Percentiles rank a stretch among this genome's conserved stretches.
These are phyloP conservation scores for Apiotrichum siamense DNA, from an alignment of 1,284 basidiomycete genomes.

Conservation along the genomic window DNA sequence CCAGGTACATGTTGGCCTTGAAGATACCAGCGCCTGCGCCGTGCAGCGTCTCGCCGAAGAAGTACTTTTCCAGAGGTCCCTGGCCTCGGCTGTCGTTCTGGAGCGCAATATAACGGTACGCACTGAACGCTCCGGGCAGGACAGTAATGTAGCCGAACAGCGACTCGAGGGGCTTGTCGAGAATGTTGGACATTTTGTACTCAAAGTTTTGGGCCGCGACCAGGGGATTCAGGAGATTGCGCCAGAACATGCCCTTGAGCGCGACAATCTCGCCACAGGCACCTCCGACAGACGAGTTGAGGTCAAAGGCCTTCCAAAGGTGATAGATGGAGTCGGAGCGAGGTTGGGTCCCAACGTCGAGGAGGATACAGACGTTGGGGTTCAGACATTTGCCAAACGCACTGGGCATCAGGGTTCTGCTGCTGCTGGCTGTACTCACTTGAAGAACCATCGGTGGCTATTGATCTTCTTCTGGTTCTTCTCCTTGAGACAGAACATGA, in stretches of 20 bases:
- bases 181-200: conserved; percentile 93
- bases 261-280: conserved; percentile 96
- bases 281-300: conserved; percentile 90
- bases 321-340: conserved; percentile 86
- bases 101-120: conserved; percentile 87
- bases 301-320: conserved; percentile 94
- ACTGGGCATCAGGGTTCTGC: conserved; percentile 49
- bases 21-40: conserved; percentile 85
- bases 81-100: conserved; percentile 61
- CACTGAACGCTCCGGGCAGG: conserved; percentile 86
- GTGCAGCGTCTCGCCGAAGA: conserved; percentile 89
- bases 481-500: conserved; percentile 93
- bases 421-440: conserved; percentile 13
- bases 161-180: conserved; percentile 74
- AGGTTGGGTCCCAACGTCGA: conserved; percentile 92
- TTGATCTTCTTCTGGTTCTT: conserved; percentile 76
- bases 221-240: conserved; percentile 73
- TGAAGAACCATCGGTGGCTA: conserved; percentile 83
- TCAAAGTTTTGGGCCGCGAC: conserved; percentile 56
- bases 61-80: conserved; percentile 89
- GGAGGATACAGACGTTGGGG: conserved; percentile 88
- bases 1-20: conserved; percentile 92
- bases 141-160: conserved; percentile 91
- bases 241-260: conserved; percentile 73
- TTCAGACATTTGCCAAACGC: conserved; percentile 31